phyloP scores from a whole-genome alignment of 2,329 filamentous ascomycete species.

The Arthrobotrys megalospora region DNA sequence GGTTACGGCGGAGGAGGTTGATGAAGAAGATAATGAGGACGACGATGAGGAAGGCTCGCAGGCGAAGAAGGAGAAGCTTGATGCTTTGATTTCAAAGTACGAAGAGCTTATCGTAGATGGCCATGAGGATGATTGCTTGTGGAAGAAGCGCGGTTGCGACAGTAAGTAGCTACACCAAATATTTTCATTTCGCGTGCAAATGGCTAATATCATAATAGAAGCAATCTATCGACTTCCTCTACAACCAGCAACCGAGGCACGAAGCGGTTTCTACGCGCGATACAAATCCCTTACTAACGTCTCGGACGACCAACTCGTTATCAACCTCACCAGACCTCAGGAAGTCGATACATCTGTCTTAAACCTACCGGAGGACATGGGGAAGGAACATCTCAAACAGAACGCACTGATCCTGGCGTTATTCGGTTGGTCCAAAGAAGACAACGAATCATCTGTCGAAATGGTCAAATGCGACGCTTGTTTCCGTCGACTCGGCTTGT shows the following conservation, averaged over 20 bases:
- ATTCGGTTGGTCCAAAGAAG: conserved; percentile 79
- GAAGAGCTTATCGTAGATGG: conserved; percentile 79
- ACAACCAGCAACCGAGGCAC: conserved; percentile 66
- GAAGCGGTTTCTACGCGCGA: conserved; percentile 67
- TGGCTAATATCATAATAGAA: conserved; percentile 66
- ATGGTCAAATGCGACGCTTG: conserved; percentile 87
- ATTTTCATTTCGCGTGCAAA: neutral
- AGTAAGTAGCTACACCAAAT: conserved; percentile 70
- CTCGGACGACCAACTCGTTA: conserved; percentile 69
- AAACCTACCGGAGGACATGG: conserved; percentile 61
- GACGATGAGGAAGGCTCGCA: conserved; percentile 61
- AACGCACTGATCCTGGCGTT: conserved; percentile 79
- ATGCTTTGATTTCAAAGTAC: conserved; percentile 83
- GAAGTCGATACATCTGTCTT: conserved; percentile 60
- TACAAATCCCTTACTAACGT: conserved; percentile 70
- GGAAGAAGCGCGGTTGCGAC: conserved; percentile 89
- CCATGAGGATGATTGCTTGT: conserved; percentile 86
- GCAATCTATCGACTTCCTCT: conserved; percentile 76
- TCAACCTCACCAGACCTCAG: conserved; percentile 65
- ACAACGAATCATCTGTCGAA: conserved; percentile 69
- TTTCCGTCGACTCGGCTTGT: conserved; percentile 88
- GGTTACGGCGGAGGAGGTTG: conserved; percentile 72
- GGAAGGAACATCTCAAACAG: conserved; percentile 70
- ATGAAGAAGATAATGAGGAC: conserved; percentile 67
- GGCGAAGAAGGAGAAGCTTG: conserved; percentile 69